Base-by-base conservation (phyloP, 2,329 filamentous ascomycete species). In the Fusarium irregulare region DNA sequence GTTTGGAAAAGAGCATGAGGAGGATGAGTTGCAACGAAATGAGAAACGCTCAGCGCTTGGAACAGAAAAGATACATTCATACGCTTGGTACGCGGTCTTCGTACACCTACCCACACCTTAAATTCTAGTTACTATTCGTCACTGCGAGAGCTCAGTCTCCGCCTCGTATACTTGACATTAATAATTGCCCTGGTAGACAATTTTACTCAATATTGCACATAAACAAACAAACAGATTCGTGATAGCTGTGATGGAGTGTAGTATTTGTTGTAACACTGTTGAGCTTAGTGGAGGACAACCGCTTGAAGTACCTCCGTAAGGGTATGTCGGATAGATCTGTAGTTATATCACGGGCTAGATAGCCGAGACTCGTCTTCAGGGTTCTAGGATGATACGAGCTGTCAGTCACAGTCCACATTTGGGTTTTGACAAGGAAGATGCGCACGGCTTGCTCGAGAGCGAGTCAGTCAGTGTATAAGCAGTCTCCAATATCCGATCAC, bases 141-240 rank as follows among this genome's bases (percentile, higher is more conserved):
- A 56, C 57, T 56, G 71, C 62, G 62, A 47, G 61, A 68, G 68
- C 68, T 61, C 50, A 60, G 70, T 53, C 56, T 76, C 63, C 58
- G 60, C 53, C 56, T 69, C 58, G 64, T 71, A 65, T 73, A 71
- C 56, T 68, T 63, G 54, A 56, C 66, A 55, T 59, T 74, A 73
- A 70, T 78, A 76, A 76, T 77, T 76, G 77, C 73, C 70, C 75
- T 72, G 70, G 73, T 76, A 76, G 74, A 76, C 75, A 77, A 76
- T 76, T 74, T 74, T 76, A 76, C 71, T 77, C 71, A 65, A 74
- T 72, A 75, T 78, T 78, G 75, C 71, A 76, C 69, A 68, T 60
- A 41, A 34, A 45, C 14, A 40, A 28, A 25, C n/a, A 42, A 23
- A 7, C n/a, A 42, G 23, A 7, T 10, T n/a, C 30, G 42, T 23